phyloP scores from a whole-genome alignment of 2,329 filamentous ascomycete genomes.

The Pseudogymnoascus sp. region DNA sequence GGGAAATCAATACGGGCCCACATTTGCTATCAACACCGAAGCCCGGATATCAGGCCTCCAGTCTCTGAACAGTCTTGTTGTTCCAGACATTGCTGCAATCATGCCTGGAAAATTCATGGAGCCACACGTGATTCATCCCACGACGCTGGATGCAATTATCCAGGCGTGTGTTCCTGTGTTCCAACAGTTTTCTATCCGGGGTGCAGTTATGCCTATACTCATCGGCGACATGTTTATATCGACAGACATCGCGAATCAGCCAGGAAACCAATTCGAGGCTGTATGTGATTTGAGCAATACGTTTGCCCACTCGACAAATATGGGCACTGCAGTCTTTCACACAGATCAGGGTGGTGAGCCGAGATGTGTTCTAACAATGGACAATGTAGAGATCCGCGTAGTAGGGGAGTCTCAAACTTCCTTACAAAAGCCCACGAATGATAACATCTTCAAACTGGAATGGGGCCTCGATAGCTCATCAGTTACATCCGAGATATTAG shows the following conservation, averaged over 20 bases:
- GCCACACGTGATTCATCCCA: neutral
- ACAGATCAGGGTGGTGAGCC: neutral
- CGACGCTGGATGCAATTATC: neutral
- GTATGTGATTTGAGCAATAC: neutral
- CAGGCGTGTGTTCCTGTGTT: neutral
- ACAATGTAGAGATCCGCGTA: neutral
- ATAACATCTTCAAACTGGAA: neutral
- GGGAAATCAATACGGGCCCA: slow-evolving; percentile 14
- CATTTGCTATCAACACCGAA: neutral
- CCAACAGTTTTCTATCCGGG: neutral
- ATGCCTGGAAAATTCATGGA: neutral
- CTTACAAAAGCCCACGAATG: neutral
- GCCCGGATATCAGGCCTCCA: slow-evolving; percentile 1
- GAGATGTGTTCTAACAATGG: neutral
- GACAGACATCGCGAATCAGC: neutral
- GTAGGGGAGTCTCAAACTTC: neutral
- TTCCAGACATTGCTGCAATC: neutral
- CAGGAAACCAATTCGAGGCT: neutral
- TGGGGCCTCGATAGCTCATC: neutral
- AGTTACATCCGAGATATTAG: neutral
- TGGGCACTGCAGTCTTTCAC: neutral
- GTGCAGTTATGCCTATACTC: neutral
- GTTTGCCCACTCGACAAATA: neutral
- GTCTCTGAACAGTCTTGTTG: neutral
- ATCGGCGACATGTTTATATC: neutral